Percentiles rank a stretch among this genome's conserved stretches.
Evolutionary conservation across 306 rosid species (phyloP).

Genomic region (Rubus idaeus): DNA sequence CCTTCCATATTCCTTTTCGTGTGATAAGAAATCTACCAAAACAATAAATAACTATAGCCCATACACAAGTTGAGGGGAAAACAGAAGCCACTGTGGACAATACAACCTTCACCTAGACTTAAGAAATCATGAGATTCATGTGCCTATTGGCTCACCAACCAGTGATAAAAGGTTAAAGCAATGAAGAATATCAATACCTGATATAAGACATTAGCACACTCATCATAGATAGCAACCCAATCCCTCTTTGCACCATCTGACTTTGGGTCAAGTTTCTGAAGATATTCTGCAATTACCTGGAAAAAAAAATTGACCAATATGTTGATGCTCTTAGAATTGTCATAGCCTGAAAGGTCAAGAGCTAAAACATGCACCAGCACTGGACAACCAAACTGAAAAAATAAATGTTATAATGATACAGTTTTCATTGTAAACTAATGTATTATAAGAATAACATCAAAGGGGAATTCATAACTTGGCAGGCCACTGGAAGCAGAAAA

Average conservation of each 20-base stretch:
- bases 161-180: slow-evolving; percentile 8
- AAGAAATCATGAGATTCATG: not conserved
- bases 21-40: not conserved
- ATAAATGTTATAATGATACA: not conserved
- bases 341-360: slow-evolving; percentile 8
- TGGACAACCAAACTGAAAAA: slow-evolving; percentile 8
- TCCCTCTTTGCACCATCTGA: slow-evolving; percentile 99
- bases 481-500: slow-evolving; percentile 16
- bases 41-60: not conserved
- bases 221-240: slow-evolving; percentile 99
- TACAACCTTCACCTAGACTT: not conserved
- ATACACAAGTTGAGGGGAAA: not conserved
- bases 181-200: slow-evolving; percentile 52
- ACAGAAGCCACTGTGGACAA: not conserved
- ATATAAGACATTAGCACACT: slow-evolving; percentile 92
- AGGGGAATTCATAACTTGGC: slow-evolving; percentile 20
- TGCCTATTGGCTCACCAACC: not conserved
- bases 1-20: not conserved
- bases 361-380: slow-evolving; percentile 9
- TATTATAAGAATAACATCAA: not conserved
- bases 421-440: not conserved
- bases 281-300: slow-evolving; percentile 97
- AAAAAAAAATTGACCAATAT: slow-evolving; percentile 20
- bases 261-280: slow-evolving; percentile 95
- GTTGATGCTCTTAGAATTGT: slow-evolving; percentile 10